Evolutionary conservation across 148 eudicot genomes (phyloP), one percentile per base, ranked within the genome.

Genomic region (Amaranthus palmeri): DNA sequence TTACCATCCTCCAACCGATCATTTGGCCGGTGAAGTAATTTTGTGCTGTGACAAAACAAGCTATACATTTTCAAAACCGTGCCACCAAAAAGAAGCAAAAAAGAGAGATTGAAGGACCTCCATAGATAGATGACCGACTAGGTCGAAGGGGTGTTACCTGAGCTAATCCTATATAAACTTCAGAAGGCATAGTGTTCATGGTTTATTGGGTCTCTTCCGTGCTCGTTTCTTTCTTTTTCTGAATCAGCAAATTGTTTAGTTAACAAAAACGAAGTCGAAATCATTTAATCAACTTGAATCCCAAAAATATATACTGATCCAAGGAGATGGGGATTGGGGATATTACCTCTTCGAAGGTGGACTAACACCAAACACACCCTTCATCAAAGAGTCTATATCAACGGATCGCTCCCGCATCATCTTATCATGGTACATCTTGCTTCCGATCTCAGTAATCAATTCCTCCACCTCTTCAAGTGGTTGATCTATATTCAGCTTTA

Each of bases 401-500:
- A 86, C 85, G 18, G 86, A 78, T 8, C 86, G 96, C 17, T 86
- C 90, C 74, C 77, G 77, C 83, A 78, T 90, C 78, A 93, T 86
- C 67, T 85, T 83, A 56, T 93, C 95, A 75, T 93, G 92, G 85
- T 90, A 93, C 60, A 90, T 85, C 78, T 90, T 90, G 81, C 89
- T 93, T 43, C 98, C 96, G 4, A 90, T 87, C 81, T 93, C 98
- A 17, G 66, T 70, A 18, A 93, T 85, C 41, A 71, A 57, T 78
- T 90, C 98, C 75, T 93, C 98, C 3, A 90, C 95, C 61, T 93
- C 98, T 84, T 90, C 95, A 51, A 93, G 85, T 10, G 87, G 81
- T 76, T 90, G 95, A 79, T 93, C 98, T 64, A 90, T 81, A 80
- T 90, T 87, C 54, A 93, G 86, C 79, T 77, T 72, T 77, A 93